A percentile compares a stretch with the other conserved stretches of the same genome.
phyloP scores from a whole-genome alignment of 1,284 basidiomycete species.

The Prillingera fragicola region DNA sequence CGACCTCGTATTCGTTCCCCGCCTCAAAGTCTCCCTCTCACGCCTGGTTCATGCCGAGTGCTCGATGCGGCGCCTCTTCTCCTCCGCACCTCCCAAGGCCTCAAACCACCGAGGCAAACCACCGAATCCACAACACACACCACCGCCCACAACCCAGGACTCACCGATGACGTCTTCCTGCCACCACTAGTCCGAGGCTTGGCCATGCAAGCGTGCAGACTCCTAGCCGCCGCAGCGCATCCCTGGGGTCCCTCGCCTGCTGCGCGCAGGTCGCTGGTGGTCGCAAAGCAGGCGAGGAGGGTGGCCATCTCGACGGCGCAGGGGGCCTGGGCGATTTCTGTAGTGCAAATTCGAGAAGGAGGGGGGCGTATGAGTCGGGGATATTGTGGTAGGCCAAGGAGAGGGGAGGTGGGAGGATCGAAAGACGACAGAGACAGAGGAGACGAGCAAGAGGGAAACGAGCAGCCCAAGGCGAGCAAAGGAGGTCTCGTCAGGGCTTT shows the following conservation, averaged over 20 bases:
- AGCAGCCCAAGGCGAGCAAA: no score
- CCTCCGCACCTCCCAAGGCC: background rate
- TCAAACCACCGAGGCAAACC: no score
- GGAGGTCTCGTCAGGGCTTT: background rate
- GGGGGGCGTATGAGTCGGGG: background rate
- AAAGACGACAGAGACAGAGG: background rate
- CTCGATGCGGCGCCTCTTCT: background rate
- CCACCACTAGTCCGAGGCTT: conserved; percentile 3
- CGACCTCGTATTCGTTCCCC: background rate
- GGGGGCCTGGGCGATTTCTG: conserved; percentile 56
- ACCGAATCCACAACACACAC: no score
- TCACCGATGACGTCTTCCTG: conserved; percentile 9
- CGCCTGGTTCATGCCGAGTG: background rate
- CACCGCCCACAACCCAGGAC: no score
- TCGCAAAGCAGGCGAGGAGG: conserved; percentile 91
- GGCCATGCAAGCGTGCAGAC: conserved; percentile 75
- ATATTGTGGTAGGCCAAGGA: no score
- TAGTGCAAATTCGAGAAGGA: background rate
- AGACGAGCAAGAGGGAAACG: background rate
- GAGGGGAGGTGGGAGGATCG: background rate
- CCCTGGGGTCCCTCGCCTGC: conserved; percentile 40
- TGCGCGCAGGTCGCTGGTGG: conserved; percentile 64
- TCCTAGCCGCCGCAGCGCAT: conserved; percentile 64
- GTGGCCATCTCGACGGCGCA: conserved; percentile 70
- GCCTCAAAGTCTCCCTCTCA: background rate